Evolutionary conservation across 768 basidiomycete genomes (phyloP).

Genomic region (Tephrocybe sp.): DNA sequence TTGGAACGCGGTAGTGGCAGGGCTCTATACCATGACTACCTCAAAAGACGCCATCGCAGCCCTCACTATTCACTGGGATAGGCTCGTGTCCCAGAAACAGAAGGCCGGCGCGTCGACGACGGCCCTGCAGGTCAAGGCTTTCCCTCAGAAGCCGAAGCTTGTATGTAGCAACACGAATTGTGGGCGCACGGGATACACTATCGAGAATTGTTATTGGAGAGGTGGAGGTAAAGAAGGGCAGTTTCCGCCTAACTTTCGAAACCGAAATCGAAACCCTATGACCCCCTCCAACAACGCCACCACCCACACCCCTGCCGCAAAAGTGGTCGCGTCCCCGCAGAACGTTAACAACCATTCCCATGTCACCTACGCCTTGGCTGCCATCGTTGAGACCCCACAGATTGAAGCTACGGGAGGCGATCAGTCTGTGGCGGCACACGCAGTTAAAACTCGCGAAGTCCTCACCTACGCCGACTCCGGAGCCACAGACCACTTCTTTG

Average conservation of each 20-base stretch:
- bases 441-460: background rate
- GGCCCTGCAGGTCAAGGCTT: background rate
- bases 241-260: slow-evolving; percentile 22
- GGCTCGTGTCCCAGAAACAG: background rate
- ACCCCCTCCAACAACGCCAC: background rate
- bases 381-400: background rate
- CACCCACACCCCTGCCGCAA: background rate
- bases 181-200: slow-evolving; percentile 19
- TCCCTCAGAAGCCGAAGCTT: background rate
- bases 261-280: no score
- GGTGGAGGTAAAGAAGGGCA: slow-evolving; percentile 38
- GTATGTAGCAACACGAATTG: slow-evolving; percentile 24
- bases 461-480: slow-evolving; percentile 13
- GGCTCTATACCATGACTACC: slow-evolving; percentile 3
- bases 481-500: slow-evolving; percentile 24
- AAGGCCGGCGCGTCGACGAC: background rate
- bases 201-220: slow-evolving; percentile 28
- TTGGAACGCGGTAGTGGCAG: slow-evolving; percentile 15
- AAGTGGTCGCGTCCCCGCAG: background rate
- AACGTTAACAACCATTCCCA: background rate
- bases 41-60: slow-evolving; percentile 6
- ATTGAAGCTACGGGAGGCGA: no score
- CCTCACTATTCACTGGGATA: slow-evolving; percentile 1
- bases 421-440: background rate
- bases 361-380: background rate